Evolutionary conservation across 352 stramenopile genomes (phyloP), one percentile per base, ranked within the genome.

Genomic region (Phytophthora meadii): DNA sequence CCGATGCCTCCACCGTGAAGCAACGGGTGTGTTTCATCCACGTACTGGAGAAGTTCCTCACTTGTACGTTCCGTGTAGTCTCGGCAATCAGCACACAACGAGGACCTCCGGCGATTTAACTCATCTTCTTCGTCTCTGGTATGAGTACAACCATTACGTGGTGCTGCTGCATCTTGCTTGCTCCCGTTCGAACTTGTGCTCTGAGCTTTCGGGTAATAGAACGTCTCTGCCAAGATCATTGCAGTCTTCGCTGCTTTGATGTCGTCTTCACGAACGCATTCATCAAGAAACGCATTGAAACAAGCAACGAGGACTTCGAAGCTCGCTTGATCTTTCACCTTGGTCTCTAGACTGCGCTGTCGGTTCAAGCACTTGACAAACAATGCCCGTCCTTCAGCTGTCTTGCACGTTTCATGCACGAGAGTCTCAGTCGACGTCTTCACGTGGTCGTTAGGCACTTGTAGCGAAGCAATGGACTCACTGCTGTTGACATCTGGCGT

Each of bases 161-260:
- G 48, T 27, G 37, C 54, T 10, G 1, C 10, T 5, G 28, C 2
- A 28, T 66, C 42, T 41, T 44, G 46, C 17, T 47, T 41, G 5
- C 55, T 52, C 12, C 37, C 42, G 14, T 19, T 40, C 41, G 47
- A 48, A 47, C 11, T n/a, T 24, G 37, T 34, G 19, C 36, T 14
- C 25, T 49, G 37, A 15, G 34, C 25, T 48, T 74, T 78, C 3
- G 70, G 70, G 10, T 66, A 57, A 42, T 94, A 95, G 45, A 95
- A 95, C 2, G 87, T 95, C 47, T 93, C 87, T 1, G 87, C 83
- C 24, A 95, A 73, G 37, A 95, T 95, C 84, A 95, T 95, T 28
- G 87, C 87, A 1, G 85, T 95, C 72, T 95, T 95, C 44, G 87
- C 85, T 2, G 86, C 84, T 58, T 94, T 94, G 41, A 93, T 79